These are phyloP conservation scores for Scalesia atractyloides DNA, from an alignment of 129 eudicot genomes.

Conservation along the genomic window DNA sequence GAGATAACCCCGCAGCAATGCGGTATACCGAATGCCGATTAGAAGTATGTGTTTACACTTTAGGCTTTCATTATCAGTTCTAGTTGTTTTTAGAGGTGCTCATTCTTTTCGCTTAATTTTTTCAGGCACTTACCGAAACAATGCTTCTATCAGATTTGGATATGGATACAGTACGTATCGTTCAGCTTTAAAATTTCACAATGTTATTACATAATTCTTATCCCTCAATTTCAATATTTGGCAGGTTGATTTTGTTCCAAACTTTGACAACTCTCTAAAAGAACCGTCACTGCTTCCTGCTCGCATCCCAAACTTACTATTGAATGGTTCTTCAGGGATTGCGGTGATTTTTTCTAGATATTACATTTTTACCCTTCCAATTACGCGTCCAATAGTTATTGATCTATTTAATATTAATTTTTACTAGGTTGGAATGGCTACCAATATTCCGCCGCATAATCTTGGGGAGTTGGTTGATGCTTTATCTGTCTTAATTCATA, in stretches of 20 bases:
- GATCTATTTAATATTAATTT: background rate
- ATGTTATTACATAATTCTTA: conserved; percentile 3
- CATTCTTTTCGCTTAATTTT: conserved; percentile 15
- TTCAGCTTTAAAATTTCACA: conserved; percentile 11
- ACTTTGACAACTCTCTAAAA: conserved; percentile 84
- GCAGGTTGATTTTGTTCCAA: conserved; percentile 94
- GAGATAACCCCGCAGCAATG: conserved; percentile 99
- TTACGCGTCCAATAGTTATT: background rate
- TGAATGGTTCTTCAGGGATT: conserved; percentile 96
- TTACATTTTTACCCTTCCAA: conserved; percentile 2
- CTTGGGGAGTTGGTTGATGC: conserved; percentile 98
- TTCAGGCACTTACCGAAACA: conserved; percentile 90
- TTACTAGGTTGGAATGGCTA: conserved; percentile 92
- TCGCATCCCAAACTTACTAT: conserved; percentile 75
- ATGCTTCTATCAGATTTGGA: conserved; percentile 95
- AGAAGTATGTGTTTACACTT: conserved; percentile 51
- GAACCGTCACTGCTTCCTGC: conserved; percentile 96
- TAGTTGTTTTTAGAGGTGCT: conserved; percentile 23
- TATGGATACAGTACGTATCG: conserved; percentile 65
- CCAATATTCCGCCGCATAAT: conserved; percentile 98
- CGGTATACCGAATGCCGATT: conserved; percentile 98
- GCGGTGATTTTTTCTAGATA: conserved; percentile 58
- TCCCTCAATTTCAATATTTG: conserved; percentile 10
- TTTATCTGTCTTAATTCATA: conserved; percentile 74
- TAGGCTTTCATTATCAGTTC: conserved; percentile 1